Evolutionary conservation across 192 early-diverging fungal genomes (phyloP).

Genomic region (Backusella parvicylindrica): DNA sequence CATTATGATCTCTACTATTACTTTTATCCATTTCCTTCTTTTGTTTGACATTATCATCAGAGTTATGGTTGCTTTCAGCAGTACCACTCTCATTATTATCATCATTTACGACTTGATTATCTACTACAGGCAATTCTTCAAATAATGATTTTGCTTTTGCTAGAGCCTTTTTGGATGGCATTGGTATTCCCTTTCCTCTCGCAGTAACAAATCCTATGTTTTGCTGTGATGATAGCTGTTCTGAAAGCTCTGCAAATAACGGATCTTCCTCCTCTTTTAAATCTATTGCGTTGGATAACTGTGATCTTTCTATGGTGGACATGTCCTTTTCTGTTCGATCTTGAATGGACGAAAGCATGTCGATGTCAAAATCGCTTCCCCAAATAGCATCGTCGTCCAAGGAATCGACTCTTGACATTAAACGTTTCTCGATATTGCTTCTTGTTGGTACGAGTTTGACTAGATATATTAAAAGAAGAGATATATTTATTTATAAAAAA

Average conservation of each 20-base stretch:
- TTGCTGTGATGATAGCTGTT: neutral
- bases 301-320: neutral
- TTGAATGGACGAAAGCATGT: neutral
- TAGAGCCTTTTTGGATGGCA: neutral
- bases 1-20: neutral
- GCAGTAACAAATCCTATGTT: neutral
- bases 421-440: neutral
- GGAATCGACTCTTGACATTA: neutral
- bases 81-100: neutral
- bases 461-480: neutral
- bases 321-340: neutral
- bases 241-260: neutral
- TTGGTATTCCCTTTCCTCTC: neutral
- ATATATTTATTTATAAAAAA: neutral
- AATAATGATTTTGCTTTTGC: neutral
- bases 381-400: neutral
- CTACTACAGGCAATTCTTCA: neutral
- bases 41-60: neutral
- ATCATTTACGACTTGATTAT: neutral
- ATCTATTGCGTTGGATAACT: neutral
- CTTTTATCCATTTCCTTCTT: neutral
- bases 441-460: neutral
- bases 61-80: too few relatives aligned
- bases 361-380: neutral
- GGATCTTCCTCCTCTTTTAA: neutral